Conservation (phyloP, 495 filamentous ascomycete species). For the Aspergillus steynii region DNA sequence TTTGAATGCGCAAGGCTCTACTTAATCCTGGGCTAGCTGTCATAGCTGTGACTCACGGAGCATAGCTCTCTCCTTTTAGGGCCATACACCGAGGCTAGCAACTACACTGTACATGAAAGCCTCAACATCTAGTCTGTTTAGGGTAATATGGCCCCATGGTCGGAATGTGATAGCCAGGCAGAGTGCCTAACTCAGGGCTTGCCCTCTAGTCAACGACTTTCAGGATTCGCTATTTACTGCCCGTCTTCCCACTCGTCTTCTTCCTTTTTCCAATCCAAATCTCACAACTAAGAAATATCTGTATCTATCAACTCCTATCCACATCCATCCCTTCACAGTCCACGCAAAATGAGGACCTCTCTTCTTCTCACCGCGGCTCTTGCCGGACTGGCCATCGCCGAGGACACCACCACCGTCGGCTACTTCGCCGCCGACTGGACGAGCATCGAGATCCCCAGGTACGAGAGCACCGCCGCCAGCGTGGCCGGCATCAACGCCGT, state of each 20-base stretch:
- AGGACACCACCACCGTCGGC: constrained; percentile 16
- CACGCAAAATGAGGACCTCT: neutral
- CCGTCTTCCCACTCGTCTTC: neutral
- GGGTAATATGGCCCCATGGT: too few relatives aligned
- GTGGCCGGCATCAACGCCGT: constrained; percentile 23
- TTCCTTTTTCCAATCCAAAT: neutral
- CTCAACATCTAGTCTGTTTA: neutral
- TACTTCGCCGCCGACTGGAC: constrained; percentile 1
- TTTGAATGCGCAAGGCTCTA: neutral
- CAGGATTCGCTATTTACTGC: neutral
- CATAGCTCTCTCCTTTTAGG: neutral
- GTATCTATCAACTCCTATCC: too few relatives aligned
- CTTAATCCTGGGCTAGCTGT: neutral
- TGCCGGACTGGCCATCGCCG: constrained; percentile 7
- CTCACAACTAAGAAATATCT: neutral
- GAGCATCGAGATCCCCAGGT: constrained; percentile 1
- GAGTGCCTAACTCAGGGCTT: neutral
- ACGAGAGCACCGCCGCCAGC: constrained; percentile 26
- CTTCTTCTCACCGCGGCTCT: constrained; percentile 7
- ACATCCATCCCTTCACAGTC: neutral
- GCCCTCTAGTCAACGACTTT: neutral
- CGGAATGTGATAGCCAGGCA: neutral
- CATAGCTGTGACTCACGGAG: neutral
- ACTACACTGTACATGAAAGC: neutral
- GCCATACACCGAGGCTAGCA: neutral